A percentile compares a stretch with the other conserved stretches of the same genome.
Evolutionary conservation across 2,329 filamentous ascomycete species (phyloP).

Genomic region (Xylariaceae sp.): DNA sequence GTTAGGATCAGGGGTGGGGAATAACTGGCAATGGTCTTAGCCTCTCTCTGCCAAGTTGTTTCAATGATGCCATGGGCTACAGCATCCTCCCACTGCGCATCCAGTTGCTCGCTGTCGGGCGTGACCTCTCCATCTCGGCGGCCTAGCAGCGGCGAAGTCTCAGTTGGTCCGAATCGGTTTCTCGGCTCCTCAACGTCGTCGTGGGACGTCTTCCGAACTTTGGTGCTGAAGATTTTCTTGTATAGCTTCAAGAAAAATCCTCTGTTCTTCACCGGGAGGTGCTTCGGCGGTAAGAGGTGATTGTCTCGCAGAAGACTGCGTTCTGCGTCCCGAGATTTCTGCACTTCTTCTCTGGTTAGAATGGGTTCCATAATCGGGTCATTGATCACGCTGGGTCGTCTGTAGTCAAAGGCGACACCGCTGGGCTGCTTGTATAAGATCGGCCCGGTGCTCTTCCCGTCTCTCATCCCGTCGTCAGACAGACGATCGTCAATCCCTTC

Average conservation of each 20-base stretch:
- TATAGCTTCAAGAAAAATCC: conserved; percentile 38
- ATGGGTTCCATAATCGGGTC: conserved; percentile 42
- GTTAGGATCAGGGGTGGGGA: conserved; percentile 66
- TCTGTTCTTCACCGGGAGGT: conserved; percentile 34
- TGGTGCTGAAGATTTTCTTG: conserved; percentile 50
- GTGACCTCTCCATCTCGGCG: conserved; percentile 39
- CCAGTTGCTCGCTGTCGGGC: conserved; percentile 52
- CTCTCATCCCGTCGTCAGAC: conserved; percentile 31
- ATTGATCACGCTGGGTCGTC: conserved; percentile 64
- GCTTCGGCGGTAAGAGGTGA: conserved; percentile 59
- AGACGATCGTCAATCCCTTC: conserved; percentile 35
- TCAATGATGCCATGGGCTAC: conserved; percentile 74
- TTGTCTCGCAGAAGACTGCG: conserved; percentile 60
- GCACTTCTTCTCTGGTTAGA: conserved; percentile 51
- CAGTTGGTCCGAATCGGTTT: conserved; percentile 35
- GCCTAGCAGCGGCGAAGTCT: conserved; percentile 40
- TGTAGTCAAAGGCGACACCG: conserved; percentile 67
- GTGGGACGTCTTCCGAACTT: conserved; percentile 37
- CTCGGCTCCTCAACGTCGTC: conserved; percentile 37
- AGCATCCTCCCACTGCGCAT: conserved; percentile 79
- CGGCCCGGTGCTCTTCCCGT: conserved; percentile 39
- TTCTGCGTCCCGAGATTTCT: conserved; percentile 53
- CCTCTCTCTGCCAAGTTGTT: conserved; percentile 87
- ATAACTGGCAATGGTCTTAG: conserved; percentile 71
- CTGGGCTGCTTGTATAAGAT: conserved; percentile 69